phyloP scores from a whole-genome alignment of 164 flowering plant genomes.

The Stephania yunnanensis region DNA sequence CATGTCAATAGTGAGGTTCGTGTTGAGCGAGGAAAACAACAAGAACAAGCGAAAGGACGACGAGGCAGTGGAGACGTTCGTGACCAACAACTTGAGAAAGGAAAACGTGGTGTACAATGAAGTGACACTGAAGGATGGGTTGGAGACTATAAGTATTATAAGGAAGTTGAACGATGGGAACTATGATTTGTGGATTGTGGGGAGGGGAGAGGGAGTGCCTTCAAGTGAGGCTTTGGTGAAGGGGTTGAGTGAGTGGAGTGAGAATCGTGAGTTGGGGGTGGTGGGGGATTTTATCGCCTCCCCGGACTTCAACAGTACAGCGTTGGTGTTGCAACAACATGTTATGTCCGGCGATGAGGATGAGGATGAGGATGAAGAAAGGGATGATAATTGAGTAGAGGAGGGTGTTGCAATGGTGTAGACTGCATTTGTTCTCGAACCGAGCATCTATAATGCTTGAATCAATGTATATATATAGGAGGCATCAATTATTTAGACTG shows the following conservation, averaged over 20 bases:
- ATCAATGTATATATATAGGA: too few species aligned
- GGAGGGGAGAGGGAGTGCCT: slow-evolving; percentile 28
- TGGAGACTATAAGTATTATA: slow-evolving; percentile 14
- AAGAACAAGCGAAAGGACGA: slow-evolving; percentile 23
- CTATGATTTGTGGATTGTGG: slow-evolving; percentile 39
- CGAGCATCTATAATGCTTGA: too few species aligned
- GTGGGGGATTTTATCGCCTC: slow-evolving; percentile 49
- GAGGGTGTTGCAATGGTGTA: too few species aligned
- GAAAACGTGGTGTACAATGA: slow-evolving; percentile 26
- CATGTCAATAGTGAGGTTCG: slow-evolving; percentile 31
- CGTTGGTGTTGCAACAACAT: slow-evolving; percentile 44
- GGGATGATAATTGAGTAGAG: too few species aligned
- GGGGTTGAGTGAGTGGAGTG: slow-evolving; percentile 42
- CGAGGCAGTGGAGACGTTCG: slow-evolving; percentile 19
- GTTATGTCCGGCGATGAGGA: background rate
- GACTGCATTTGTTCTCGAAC: too few species aligned
- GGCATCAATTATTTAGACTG: too few species aligned
- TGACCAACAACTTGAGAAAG: slow-evolving; percentile 14
- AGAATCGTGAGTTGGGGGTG: slow-evolving; percentile 42
- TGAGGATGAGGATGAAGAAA: too few species aligned
- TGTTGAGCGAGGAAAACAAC: background rate
- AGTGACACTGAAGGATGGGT: slow-evolving; percentile 33
- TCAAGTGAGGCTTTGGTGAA: slow-evolving; percentile 21
- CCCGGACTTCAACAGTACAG: slow-evolving; percentile 18
- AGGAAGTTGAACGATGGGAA: slow-evolving; percentile 7